These are phyloP conservation scores for Penicillium simplicissimum DNA, from an alignment of 495 filamentous ascomycete species.

Conservation along the genomic window DNA sequence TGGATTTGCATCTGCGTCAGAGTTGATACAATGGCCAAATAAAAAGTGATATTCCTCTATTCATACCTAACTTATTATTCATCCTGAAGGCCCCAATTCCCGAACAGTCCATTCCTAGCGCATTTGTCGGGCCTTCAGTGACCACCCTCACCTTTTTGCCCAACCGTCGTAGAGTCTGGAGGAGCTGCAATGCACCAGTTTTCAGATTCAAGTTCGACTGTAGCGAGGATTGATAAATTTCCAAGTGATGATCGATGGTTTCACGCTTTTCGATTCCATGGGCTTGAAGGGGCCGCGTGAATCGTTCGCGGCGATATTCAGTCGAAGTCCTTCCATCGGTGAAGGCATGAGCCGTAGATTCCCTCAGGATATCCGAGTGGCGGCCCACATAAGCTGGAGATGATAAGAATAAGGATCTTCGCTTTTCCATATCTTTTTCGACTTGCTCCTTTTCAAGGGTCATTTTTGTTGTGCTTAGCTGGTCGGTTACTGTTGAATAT, in stretches of 20 bases:
- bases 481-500: no score
- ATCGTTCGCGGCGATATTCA: constrained; percentile 42
- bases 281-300: constrained; percentile 27
- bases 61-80: constrained; percentile 10
- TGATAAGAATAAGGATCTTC: not conserved
- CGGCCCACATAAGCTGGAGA: not conserved
- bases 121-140: constrained; percentile 43
- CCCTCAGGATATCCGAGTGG: constrained; percentile 28
- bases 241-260: constrained; percentile 19
- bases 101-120: constrained; percentile 41
- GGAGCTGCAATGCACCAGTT: constrained; percentile 24
- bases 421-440: no score
- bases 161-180: constrained; percentile 21
- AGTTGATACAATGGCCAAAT: constrained; percentile 24
- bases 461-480: no score
- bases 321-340: constrained; percentile 36
- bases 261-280: constrained; percentile 9
- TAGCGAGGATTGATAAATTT: constrained; percentile 26
- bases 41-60: constrained; percentile 27
- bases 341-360: constrained; percentile 36
- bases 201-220: constrained; percentile 27
- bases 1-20: constrained; percentile 25
- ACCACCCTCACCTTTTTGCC: constrained; percentile 38
- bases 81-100: constrained; percentile 25
- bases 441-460: no score